Conservation (phyloP, 129 eudicot species). For the Arctium minus region DNA sequence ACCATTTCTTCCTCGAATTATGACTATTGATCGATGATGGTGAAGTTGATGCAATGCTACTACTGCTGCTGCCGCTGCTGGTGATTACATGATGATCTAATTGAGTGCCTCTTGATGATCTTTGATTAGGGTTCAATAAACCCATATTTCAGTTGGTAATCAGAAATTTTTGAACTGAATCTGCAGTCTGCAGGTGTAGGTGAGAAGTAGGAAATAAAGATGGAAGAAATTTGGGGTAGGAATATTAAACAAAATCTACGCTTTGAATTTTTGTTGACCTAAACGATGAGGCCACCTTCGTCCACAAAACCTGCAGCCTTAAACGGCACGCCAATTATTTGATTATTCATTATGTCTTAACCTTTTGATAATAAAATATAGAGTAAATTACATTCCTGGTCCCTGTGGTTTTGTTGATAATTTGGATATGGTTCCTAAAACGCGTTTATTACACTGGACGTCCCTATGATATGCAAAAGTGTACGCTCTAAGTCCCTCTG, state of each 20-base stretch:
- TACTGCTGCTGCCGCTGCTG: constrained; percentile 9
- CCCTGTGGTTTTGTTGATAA: too few relatives aligned
- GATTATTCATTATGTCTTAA: neutral
- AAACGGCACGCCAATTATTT: neutral
- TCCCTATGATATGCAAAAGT: too few relatives aligned
- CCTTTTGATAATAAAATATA: too few relatives aligned
- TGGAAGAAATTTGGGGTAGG: neutral
- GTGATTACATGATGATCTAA: neutral
- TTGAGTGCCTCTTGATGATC: constrained; percentile 16
- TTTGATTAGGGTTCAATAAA: constrained; percentile 28
- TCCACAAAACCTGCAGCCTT: constrained; percentile 1
- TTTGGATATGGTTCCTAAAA: too few relatives aligned
- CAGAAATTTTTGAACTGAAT: neutral
- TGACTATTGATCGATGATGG: constrained; percentile 5
- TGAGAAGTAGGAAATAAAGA: neutral
- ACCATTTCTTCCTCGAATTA: constrained; percentile 51
- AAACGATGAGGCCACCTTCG: neutral
- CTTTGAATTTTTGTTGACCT: constrained; percentile 10
- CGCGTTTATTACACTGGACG: too few relatives aligned
- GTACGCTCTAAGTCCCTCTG: too few relatives aligned
- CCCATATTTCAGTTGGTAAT: constrained; percentile 4
- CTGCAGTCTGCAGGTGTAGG: neutral
- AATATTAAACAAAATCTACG: neutral
- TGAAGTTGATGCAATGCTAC: constrained; percentile 3
- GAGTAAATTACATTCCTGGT: too few relatives aligned